Base-by-base conservation (phyloP, 495 filamentous ascomycete genomes). In the Aspergillus avenaceus region DNA sequence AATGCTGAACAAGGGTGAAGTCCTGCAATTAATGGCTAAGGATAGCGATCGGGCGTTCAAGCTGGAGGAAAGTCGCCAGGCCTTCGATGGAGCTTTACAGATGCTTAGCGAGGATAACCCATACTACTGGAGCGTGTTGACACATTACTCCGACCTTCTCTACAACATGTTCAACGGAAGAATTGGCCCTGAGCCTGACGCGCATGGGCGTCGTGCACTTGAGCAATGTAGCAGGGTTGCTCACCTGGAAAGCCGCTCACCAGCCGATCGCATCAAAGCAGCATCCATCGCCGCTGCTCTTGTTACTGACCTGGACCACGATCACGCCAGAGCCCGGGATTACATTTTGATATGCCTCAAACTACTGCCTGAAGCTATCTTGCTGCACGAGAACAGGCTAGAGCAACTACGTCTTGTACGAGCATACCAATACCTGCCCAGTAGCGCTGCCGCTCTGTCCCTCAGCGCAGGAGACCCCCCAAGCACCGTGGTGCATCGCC, bases 321-420 rank as follows among this genome's bases (percentile, higher is more conserved):
- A 47, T 22, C 45, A 24, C 23, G 45, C 28, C n/a, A 36, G 31
- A 25, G 45, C 45, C 18, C 29, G 45, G 14, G 45, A 47, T 16
- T 21, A 14, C 9, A 47, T 47, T 7, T 12, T 47, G 8, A 38
- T 37, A 14, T 36, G 45, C 31, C 32, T 47, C 8, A 8, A 47
- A 2, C 8, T 29, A n/a, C 45, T 47, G 3, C 45, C 45, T 9
- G 45, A 47, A 26, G 45, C 45, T n/a, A 47, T 47, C 6, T 8
- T 47, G 5, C 34, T 47, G 45, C 45, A 47, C 21, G 45, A 22
- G 9, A 37, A 8, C n/a, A 19, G 45, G 19, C n/a, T 47, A 9
- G 45, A 47, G 45, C 45, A 47, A 21, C 21, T 47, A 19, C 34
- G 16, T 6, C 25, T 47, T 16, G 22, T 47, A 2, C 45, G 45